Evolutionary conservation across 805 yeast species (phyloP).

Genomic region (Teunomyces panamensis): DNA sequence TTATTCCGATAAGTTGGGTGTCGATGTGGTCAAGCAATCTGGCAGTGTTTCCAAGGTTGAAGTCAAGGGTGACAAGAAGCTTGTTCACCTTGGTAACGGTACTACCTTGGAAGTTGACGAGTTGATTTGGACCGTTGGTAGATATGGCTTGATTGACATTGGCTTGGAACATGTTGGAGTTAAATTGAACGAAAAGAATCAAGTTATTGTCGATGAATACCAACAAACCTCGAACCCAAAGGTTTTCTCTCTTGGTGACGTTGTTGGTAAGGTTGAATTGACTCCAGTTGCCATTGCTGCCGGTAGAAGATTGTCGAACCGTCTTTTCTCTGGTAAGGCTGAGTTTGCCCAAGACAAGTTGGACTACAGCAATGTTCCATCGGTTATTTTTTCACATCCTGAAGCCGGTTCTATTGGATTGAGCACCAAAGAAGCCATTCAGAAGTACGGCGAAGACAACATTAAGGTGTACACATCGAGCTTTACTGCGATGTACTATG

Average conservation of each 20-base stretch:
- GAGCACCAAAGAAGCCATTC: constrained; percentile 72
- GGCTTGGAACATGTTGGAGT: constrained; percentile 78
- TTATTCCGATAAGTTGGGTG: constrained; percentile 73
- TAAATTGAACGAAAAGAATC: constrained; percentile 54
- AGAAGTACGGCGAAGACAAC: constrained; percentile 73
- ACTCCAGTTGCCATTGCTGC: constrained; percentile 99
- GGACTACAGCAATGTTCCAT: constrained; percentile 84
- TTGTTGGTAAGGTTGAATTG: constrained; percentile 86
- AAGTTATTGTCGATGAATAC: constrained; percentile 79
- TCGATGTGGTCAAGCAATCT: constrained; percentile 70
- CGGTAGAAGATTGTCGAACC: constrained; percentile 88
- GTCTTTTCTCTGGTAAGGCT: constrained; percentile 79
- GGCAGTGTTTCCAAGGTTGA: constrained; percentile 40
- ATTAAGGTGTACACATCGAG: constrained; percentile 78
- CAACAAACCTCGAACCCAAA: constrained; percentile 74
- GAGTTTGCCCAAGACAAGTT: constrained; percentile 69
- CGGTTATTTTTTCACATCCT: constrained; percentile 97
- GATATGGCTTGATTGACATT: constrained; percentile 70
- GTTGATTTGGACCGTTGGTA: constrained; percentile 92
- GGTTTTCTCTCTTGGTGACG: constrained; percentile 89
- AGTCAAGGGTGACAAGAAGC: constrained; percentile 31
- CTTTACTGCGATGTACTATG: constrained; percentile 91
- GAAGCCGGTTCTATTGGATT: constrained; percentile 95
- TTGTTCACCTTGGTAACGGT: constrained; percentile 38
- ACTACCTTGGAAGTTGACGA: constrained; percentile 59